A percentile compares a stretch with the other conserved stretches of the same genome.
These are phyloP conservation scores for Heracleum sosnowskyi DNA, from an alignment of 129 eudicot species.

Conservation along the genomic window DNA sequence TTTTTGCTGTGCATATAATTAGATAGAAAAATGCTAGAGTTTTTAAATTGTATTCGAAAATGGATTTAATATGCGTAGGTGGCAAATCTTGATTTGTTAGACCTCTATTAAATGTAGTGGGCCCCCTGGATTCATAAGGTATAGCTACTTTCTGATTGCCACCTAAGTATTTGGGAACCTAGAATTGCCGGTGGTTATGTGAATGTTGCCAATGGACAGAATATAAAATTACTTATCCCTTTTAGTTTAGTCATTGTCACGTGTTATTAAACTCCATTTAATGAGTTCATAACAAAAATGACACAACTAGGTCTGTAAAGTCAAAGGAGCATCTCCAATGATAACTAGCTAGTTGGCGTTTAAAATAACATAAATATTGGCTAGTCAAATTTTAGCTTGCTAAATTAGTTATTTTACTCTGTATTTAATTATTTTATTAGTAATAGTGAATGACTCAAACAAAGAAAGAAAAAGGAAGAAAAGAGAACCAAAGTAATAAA, in stretches of 20 bases:
- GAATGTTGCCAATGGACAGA: neutral
- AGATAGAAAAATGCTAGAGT: neutral
- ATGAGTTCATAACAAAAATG: neutral
- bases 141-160: neutral
- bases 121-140: neutral
- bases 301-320: neutral
- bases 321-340: too few species aligned
- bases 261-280: neutral
- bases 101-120: neutral
- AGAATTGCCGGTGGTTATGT: neutral
- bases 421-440: too few species aligned
- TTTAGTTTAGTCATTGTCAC: neutral
- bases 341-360: too few species aligned
- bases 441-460: neutral
- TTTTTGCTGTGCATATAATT: neutral
- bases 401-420: neutral
- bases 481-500: neutral
- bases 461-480: too few species aligned
- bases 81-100: neutral
- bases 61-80: neutral
- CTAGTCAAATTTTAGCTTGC: too few species aligned
- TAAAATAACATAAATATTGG: too few species aligned
- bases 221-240: neutral
- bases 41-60: neutral
- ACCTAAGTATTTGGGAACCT: neutral